phyloP scores from a whole-genome alignment of 805 yeast genomes.

The Starmerella powellii region DNA sequence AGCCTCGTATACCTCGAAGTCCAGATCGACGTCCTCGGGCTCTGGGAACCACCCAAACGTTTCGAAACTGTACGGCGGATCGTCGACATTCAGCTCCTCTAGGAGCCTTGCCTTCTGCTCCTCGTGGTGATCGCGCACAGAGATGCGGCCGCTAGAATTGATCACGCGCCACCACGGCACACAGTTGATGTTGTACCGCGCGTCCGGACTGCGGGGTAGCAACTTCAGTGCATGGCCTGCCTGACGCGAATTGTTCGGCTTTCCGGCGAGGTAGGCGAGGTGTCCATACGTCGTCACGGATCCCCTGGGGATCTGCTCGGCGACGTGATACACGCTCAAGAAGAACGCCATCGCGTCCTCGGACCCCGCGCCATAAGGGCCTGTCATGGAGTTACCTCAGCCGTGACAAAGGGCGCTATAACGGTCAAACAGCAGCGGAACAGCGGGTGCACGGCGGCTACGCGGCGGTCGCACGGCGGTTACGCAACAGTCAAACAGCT shows the following conservation, averaged over 20 bases:
- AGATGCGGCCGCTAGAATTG: constrained; percentile 49
- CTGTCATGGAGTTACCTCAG: neutral
- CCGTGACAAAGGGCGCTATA: no score
- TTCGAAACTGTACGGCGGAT: constrained; percentile 33
- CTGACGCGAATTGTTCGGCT: constrained; percentile 58
- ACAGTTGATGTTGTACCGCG: constrained; percentile 27
- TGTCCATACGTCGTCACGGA: constrained; percentile 64
- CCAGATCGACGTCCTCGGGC: constrained; percentile 18
- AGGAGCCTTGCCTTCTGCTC: constrained; percentile 37
- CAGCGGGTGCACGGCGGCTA: no score
- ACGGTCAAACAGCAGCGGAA: no score
- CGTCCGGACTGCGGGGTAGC: constrained; percentile 28
- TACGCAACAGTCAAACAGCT: no score
- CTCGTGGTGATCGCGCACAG: constrained; percentile 37
- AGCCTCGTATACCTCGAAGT: constrained; percentile 7
- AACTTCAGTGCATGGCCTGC: constrained; percentile 62
- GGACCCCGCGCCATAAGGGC: constrained; percentile 10
- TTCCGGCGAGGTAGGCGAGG: constrained; percentile 49
- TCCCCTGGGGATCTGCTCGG: constrained; percentile 47
- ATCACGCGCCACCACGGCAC: constrained; percentile 81
- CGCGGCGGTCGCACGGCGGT: no score
- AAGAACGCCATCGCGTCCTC: constrained; percentile 48
- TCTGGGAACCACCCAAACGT: constrained; percentile 62
- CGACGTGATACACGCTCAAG: constrained; percentile 46
- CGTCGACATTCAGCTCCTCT: constrained; percentile 35